Conservation (phyloP, 257 asterid species). For the Solanum sejunctum region DNA sequence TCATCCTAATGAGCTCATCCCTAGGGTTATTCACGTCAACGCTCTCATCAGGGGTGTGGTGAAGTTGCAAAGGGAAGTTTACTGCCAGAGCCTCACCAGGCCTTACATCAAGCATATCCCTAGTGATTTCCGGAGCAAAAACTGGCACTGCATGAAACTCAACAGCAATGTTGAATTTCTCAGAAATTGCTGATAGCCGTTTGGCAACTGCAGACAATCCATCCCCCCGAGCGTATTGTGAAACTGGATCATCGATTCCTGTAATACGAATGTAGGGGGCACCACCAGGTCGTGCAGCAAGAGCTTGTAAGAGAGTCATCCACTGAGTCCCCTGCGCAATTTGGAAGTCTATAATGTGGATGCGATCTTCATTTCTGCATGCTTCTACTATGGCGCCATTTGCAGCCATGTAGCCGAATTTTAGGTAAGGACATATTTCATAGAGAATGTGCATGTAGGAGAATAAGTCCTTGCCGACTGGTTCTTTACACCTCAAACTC, state of each 20-base stretch:
- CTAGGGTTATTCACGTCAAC: slow-evolving; percentile 82
- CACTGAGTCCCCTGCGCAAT: slow-evolving; percentile 90
- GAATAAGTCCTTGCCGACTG: slow-evolving; percentile 59
- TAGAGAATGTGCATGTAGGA: slow-evolving; percentile 81
- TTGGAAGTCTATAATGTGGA: slow-evolving; percentile 85
- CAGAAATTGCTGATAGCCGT: slow-evolving; percentile 6
- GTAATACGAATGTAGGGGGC: slow-evolving; percentile 80
- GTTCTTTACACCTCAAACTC: slow-evolving; percentile 64
- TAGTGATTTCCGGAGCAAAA: slow-evolving; percentile 45
- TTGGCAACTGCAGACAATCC: slow-evolving; percentile 44
- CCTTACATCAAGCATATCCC: slow-evolving; percentile 58
- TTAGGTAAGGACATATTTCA: slow-evolving; percentile 80
- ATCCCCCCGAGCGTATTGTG: slow-evolving; percentile 70
- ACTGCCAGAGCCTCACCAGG: slow-evolving; percentile 83
- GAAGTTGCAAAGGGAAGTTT: slow-evolving; percentile 84
- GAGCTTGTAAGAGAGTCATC: slow-evolving; percentile 85
- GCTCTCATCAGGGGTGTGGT: slow-evolving; percentile 89
- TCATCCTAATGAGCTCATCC: slow-evolving; percentile 72
- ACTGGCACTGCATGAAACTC: slow-evolving; percentile 40
- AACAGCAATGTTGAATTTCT: not conserved
- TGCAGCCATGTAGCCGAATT: slow-evolving; percentile 97
- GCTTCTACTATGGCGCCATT: slow-evolving; percentile 97
- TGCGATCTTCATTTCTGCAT: slow-evolving; percentile 51
- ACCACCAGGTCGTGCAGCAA: slow-evolving; percentile 84
- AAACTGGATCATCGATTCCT: slow-evolving; percentile 89